phyloP scores from a whole-genome alignment of 108 stramenopile genomes.

The Cyclotella baltica region DNA sequence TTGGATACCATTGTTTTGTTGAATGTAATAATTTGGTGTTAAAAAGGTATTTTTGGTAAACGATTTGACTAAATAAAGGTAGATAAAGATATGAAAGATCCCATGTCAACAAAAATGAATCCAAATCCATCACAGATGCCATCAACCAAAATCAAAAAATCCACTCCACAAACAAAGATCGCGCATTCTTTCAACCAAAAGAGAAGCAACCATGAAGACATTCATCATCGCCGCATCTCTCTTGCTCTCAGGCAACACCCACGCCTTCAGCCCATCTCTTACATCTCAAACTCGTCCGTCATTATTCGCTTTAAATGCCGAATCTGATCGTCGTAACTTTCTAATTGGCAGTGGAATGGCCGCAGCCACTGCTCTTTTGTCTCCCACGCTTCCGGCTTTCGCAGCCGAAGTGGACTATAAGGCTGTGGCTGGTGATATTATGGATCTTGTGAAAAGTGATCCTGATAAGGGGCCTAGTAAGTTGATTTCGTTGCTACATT shows the following conservation, averaged over 20 bases:
- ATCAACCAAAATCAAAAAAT: not conserved
- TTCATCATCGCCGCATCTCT: not conserved
- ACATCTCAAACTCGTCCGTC: not conserved
- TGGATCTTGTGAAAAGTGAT: slow-evolving; percentile 55
- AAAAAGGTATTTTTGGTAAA: too few relatives aligned
- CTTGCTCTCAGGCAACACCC: not conserved
- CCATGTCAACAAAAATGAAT: too few relatives aligned
- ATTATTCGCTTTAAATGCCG: not conserved
- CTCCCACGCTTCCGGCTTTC: not conserved
- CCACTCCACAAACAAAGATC: not conserved
- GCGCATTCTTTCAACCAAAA: too few relatives aligned
- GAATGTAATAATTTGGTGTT: too few relatives aligned
- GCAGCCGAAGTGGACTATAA: slow-evolving; percentile 26
- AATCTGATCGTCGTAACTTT: slow-evolving; percentile 6
- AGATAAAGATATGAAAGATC: too few relatives aligned
- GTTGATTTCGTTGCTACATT: not conserved
- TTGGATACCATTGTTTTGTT: too few relatives aligned
- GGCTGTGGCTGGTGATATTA: slow-evolving; percentile 60
- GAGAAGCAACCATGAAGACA: slow-evolving; percentile 2
- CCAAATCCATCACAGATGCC: not conserved
- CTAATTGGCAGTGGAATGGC: not conserved
- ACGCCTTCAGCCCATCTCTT: slow-evolving; percentile 4
- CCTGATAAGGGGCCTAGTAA: slow-evolving; percentile 58
- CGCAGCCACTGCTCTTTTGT: not conserved
- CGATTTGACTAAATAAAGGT: too few relatives aligned